Evolutionary conservation across 139 green algal genomes (phyloP), one percentile per base, ranked within the genome.

Genomic region (Micractinium conductrix): DNA sequence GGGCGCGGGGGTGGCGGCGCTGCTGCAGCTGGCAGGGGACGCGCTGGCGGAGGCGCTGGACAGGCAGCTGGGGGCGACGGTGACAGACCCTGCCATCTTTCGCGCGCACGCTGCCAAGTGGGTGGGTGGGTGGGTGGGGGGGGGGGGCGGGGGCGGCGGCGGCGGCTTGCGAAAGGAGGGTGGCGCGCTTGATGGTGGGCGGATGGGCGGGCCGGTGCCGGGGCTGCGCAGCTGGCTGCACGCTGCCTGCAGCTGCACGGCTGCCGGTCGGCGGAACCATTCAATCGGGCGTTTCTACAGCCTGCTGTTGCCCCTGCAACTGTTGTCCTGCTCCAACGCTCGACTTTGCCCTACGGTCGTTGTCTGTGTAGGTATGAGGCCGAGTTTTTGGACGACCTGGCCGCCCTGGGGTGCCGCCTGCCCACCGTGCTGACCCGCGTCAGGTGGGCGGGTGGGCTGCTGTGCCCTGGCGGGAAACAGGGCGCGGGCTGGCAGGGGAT

Each of bases 321-420:
- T n/a, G n/a, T n/a, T n/a, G n/a, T n/a, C n/a, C n/a, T n/a, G n/a
- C n/a, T n/a, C n/a, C n/a, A n/a, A n/a, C n/a, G n/a, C n/a, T n/a
- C n/a, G n/a, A n/a, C n/a, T n/a, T n/a, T n/a, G n/a, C n/a, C 67
- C 35, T 28, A 48, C 60, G 17, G 16, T 69, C 65, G 19, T 75
- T 45, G 2, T 40, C 44, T 2, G n/a, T 44, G 33, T 45, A 80
- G 67, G 21, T 93, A 88, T 38, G 92, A 96, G 90, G 80, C 70
- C 1, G 94, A 98, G 79, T 99, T 99, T 79, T 80, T 98, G 45
- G 93, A 98, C 42, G 97, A 99, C 91, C 96, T 99, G 94, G 88
- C 90, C 6, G 74, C 86, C 38, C 89, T 99, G 74, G 94, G 95
- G 42, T 86, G 96, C 80, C 86, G 92, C 22, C 80, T 70, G 19